Base-by-base conservation (phyloP, 176 grass and related monocot genomes). In the barley (Hordeum vulgare) region DNA sequence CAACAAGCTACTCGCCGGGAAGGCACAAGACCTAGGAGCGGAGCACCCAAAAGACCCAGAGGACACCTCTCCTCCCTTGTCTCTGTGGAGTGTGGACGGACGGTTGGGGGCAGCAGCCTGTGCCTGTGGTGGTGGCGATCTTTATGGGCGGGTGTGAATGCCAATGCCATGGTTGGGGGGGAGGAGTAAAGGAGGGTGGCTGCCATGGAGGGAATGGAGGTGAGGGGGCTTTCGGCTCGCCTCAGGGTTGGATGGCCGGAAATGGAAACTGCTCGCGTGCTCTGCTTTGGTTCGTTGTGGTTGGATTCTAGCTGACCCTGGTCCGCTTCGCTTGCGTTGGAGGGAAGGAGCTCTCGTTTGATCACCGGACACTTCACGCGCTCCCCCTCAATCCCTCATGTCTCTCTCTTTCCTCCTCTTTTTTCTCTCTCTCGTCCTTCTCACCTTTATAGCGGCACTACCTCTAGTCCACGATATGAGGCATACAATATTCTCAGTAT, bases 181-280 rank as follows among this genome's bases (percentile, higher is more conserved):
- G 69, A 21, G 53, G 35, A 90, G 58, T 88, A 81, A 66, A 85
- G 70, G 69, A 60, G 74, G 61, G 12, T 76, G 67, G 72, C 15
- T 45, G 80, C 91, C 89, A 91, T 90, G 76, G 84, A 79, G 29
- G 91, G 89, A 77, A 69, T 63, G 66, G 78, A 87, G 84, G 74
- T 39, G 78, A 77, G 74, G 80, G 28, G 56, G 79, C 91, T 94
- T 97, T 97, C 86, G 89, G 49, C 11, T 17, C 40, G 37, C 87
- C 78, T 77, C 87, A 86, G 88, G 66, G 73, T 58, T 49, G 87
- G 69, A 66, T 78, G 73, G 67, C 74, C 85, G 60, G 71, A 87
- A 96, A 93, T 79, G 90, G 94, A 70, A 92, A 92, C 26, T 31
- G 84, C 66, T 49, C 29, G 67, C 75, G 63, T 82, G 83, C 36